These are phyloP conservation scores for Amylostereum areolatum DNA, from an alignment of 1,284 basidiomycete species.

Conservation along the genomic window DNA sequence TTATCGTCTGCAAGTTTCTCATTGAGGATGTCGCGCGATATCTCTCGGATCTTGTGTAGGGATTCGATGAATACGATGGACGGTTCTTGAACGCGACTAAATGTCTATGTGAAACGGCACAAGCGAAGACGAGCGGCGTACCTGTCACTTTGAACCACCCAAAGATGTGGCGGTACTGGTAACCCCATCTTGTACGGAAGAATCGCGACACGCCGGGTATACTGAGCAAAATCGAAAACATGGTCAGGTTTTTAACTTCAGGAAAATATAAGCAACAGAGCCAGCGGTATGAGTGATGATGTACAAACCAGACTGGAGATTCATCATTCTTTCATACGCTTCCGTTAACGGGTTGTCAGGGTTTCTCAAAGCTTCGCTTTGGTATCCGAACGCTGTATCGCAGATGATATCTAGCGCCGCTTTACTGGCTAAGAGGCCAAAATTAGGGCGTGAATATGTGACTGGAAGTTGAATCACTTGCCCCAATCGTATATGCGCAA, in stretches of 20 bases:
- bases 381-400: constrained; percentile 42
- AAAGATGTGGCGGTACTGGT: not conserved
- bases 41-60: constrained; percentile 34
- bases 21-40: constrained; percentile 21
- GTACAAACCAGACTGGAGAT: constrained; percentile 32
- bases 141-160: too few species aligned
- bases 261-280: constrained; percentile 27
- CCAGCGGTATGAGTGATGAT: not conserved
- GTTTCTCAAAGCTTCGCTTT: constrained; percentile 36
- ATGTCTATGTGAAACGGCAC: too few species aligned
- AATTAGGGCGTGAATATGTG: too few species aligned
- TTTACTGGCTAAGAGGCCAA: constrained; percentile 34
- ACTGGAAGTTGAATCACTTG: constrained; percentile 26
- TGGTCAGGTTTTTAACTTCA: constrained; percentile 30
- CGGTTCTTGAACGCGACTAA: too few species aligned
- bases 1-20: constrained; percentile 36
- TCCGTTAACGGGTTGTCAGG: constrained; percentile 40
- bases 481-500: constrained; percentile 43
- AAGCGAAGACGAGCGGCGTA: too few species aligned
- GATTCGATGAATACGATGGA: constrained; percentile 28
- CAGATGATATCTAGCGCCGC: constrained; percentile 47
- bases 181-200: not conserved
- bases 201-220: constrained; percentile 29
- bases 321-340: constrained; percentile 38
- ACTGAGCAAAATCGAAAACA: too few species aligned